These are phyloP conservation scores for Cryptosporidium baileyi DNA, from an alignment of 169 alveolate genomes.

Conservation along the genomic window DNA sequence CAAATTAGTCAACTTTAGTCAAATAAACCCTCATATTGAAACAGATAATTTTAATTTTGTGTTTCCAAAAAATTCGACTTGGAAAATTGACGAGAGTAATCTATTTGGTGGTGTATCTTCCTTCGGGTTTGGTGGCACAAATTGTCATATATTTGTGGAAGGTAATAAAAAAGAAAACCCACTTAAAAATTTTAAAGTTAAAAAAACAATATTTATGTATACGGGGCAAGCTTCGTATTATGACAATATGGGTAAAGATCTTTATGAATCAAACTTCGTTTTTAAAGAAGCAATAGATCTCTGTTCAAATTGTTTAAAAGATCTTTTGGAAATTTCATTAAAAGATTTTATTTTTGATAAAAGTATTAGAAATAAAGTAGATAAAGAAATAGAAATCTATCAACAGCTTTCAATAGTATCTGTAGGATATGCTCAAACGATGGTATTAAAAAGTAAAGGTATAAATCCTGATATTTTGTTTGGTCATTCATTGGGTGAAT, in stretches of 20 bases:
- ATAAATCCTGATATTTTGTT: slow-evolving; percentile 71
- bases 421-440: slow-evolving; percentile 35
- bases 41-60: slow-evolving; percentile 17
- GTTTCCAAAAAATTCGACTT: slow-evolving; percentile 24
- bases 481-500: slow-evolving; percentile 78
- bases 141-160: slow-evolving; percentile 75
- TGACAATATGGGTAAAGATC: slow-evolving; percentile 73
- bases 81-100: slow-evolving; percentile 5
- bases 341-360: not conserved
- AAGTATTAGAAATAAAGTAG: not conserved
- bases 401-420: slow-evolving; percentile 57
- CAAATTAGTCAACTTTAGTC: slow-evolving; percentile 64
- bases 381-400: slow-evolving; percentile 30
- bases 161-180: slow-evolving; percentile 24
- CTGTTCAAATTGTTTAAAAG: slow-evolving; percentile 38
- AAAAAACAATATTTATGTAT: slow-evolving; percentile 72
- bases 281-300: slow-evolving; percentile 70
- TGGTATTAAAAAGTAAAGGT: slow-evolving; percentile 2
- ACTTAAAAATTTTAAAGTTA: not conserved
- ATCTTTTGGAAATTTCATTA: not conserved
- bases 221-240: slow-evolving; percentile 78
- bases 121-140: slow-evolving; percentile 79
- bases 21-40: slow-evolving; percentile 71
- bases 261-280: slow-evolving; percentile 60
- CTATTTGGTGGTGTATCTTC: slow-evolving; percentile 73